Evolutionary conservation across 116 monocot species (phyloP).

Genomic region (Trichopus zeylanicus): DNA sequence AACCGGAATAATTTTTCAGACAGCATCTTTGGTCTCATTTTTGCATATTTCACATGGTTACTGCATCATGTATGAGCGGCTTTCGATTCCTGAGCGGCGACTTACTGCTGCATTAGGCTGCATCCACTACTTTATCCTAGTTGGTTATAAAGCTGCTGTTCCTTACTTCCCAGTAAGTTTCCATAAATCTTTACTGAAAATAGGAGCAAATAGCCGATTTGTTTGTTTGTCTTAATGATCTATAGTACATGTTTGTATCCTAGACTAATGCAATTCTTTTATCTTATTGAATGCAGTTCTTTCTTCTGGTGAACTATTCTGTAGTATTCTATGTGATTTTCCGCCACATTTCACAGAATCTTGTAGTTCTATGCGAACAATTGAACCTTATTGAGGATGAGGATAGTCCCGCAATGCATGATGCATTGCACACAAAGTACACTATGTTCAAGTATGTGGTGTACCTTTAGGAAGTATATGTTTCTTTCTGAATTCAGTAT

Average conservation of each 20-base stretch:
- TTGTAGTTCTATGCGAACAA: slow-evolving; percentile 56
- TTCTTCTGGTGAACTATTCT: slow-evolving; percentile 52
- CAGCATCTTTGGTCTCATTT: slow-evolving; percentile 68
- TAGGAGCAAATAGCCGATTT: no score
- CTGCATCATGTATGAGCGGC: slow-evolving; percentile 79
- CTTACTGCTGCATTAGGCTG: slow-evolving; percentile 55
- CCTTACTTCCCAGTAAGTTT: slow-evolving; percentile 77
- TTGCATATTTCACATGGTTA: slow-evolving; percentile 90
- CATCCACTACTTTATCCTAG: slow-evolving; percentile 61
- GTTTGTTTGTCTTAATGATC: neutral
- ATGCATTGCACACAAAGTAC: slow-evolving; percentile 51
- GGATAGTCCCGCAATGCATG: slow-evolving; percentile 47
- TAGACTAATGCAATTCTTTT: neutral
- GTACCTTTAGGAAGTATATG: neutral
- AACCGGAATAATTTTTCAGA: slow-evolving; percentile 85
- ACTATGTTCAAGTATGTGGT: slow-evolving; percentile 79
- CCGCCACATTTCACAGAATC: slow-evolving; percentile 50
- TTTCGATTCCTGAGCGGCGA: slow-evolving; percentile 66
- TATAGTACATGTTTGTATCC: neutral
- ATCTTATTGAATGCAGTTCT: slow-evolving; percentile 29
- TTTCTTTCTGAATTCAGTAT: neutral
- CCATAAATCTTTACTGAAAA: neutral
- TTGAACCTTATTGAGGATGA: slow-evolving; percentile 52
- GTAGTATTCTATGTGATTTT: slow-evolving; percentile 71
- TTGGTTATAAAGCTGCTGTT: slow-evolving; percentile 72